phyloP scores from a whole-genome alignment of 2,329 filamentous ascomycete genomes.

The Fusarium sp. region DNA sequence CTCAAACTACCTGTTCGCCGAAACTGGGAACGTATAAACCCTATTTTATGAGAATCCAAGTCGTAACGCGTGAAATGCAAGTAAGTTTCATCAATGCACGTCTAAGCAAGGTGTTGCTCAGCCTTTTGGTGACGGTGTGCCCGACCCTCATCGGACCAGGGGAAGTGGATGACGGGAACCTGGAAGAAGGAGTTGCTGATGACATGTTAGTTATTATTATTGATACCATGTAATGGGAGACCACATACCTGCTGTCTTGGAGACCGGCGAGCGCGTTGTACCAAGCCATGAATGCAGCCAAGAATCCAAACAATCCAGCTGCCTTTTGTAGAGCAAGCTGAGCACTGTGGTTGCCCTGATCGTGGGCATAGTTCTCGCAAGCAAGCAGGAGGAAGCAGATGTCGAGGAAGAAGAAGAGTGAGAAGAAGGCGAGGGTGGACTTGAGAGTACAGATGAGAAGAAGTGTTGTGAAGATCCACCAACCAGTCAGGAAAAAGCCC shows the following conservation, averaged over 20 bases:
- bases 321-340: slow-evolving; percentile 70
- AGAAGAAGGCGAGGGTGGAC: slow-evolving; percentile 83
- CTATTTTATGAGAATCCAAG: slow-evolving; percentile 34
- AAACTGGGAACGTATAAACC: not conserved
- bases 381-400: slow-evolving; percentile 80
- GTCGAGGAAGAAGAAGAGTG: slow-evolving; percentile 82
- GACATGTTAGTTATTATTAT: slow-evolving; percentile 50
- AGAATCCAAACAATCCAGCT: slow-evolving; percentile 82
- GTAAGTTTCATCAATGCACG: not conserved
- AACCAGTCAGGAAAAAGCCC: slow-evolving; percentile 81
- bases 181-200: slow-evolving; percentile 87
- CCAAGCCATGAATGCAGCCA: slow-evolving; percentile 86
- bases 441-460: slow-evolving; percentile 79
- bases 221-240: not conserved
- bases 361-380: slow-evolving; percentile 68
- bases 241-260: slow-evolving; percentile 73
- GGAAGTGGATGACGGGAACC: slow-evolving; percentile 93
- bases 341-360: slow-evolving; percentile 63
- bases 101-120: slow-evolving; percentile 45
- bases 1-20: not conserved
- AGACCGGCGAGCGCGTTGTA: slow-evolving; percentile 89
- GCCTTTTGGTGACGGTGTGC: slow-evolving; percentile 65
- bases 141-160: slow-evolving; percentile 86
- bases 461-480: slow-evolving; percentile 88
- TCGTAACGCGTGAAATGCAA: slow-evolving; percentile 40